Percentiles rank a stretch among this genome's conserved stretches.
These are phyloP conservation scores for Lyophyllum atratum DNA, from an alignment of 768 basidiomycete genomes.

Conservation along the genomic window DNA sequence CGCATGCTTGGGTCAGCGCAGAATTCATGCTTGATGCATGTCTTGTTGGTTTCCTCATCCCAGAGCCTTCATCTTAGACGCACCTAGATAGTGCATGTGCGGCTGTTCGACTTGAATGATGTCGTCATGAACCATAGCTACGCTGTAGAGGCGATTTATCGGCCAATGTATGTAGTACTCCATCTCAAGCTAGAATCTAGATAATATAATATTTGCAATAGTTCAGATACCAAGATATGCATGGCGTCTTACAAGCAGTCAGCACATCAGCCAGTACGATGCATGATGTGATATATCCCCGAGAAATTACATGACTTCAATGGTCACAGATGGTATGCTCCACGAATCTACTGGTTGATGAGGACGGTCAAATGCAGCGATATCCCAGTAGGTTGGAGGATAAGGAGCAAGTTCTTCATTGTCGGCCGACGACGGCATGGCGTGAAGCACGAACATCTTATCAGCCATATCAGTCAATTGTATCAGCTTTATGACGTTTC, in stretches of 20 bases:
- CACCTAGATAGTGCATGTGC: not conserved
- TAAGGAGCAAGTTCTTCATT: not conserved
- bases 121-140: not conserved
- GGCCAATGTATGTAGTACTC: not conserved
- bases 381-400: not conserved
- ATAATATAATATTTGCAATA: not conserved
- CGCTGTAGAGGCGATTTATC: not conserved
- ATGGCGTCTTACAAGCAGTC: not conserved
- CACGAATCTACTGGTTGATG: not conserved
- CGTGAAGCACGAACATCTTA: conserved; percentile 46
- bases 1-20: conserved; percentile 97
- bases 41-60: conserved; percentile 86
- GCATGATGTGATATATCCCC: not conserved
- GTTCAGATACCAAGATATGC: not conserved
- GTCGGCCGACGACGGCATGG: conserved; percentile 19
- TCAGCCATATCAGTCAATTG: conserved; percentile 45
- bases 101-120: not conserved
- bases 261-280: not conserved
- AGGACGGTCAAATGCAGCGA: not conserved
- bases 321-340: conserved; percentile 3
- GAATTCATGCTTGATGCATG: conserved; percentile 95
- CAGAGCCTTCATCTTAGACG: conserved; percentile 54
- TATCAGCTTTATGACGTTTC: conserved; percentile 51
- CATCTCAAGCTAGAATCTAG: not conserved
- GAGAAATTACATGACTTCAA: conserved; percentile 1